Evolutionary conservation across 2,329 filamentous ascomycete genomes (phyloP), one percentile per base, ranked within the genome.

Genomic region (Achaetomium macrosporum): DNA sequence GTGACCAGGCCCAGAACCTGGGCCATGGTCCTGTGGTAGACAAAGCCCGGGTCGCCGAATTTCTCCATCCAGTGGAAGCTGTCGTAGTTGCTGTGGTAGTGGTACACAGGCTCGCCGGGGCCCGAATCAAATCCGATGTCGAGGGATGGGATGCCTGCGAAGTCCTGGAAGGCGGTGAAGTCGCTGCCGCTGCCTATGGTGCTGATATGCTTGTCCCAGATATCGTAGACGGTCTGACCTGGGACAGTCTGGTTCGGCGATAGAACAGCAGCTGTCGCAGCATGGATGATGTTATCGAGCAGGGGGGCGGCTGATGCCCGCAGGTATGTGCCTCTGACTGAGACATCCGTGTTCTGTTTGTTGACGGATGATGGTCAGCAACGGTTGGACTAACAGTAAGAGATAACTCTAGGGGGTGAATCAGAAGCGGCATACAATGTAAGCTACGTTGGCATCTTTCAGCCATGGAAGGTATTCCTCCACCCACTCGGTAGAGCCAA

Each of bases 31-130:
- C 75, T 68, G 68, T 89, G 87, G 63, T 89, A 88, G 42, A 77
- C 72, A 52, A 82, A 84, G 19, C 75, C 79, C 2, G 76, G 76
- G 63, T 96, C 91, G 40, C 88, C 90, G 57, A 81, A 93, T 20
- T 78, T 80, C 50, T 84, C 78, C 88, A 95, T 95, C 90, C 91
- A 96, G 68, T 86, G 76, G 68, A 90, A 93, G 63, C 84, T 89
- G 67, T 95, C 90, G 69, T 95, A 95, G 73, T 96, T 95, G 67
- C 84, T 85, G 71, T 96, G 90, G 68, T 96, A 96, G 63, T 89
- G 86, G 65, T 90, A 89, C 3, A 88, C 76, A 0, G 84, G 72
- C 41, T 77, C 75, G 1, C 69, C 65, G 0, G 60, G 53, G 20
- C 68, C 68, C 8, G 61, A 65, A 15, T 66, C 67, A 63, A 87